Percentiles rank a stretch among this genome's conserved stretches.
phyloP scores from a whole-genome alignment of 129 eudicot genomes.

The Artemisia argyi region DNA sequence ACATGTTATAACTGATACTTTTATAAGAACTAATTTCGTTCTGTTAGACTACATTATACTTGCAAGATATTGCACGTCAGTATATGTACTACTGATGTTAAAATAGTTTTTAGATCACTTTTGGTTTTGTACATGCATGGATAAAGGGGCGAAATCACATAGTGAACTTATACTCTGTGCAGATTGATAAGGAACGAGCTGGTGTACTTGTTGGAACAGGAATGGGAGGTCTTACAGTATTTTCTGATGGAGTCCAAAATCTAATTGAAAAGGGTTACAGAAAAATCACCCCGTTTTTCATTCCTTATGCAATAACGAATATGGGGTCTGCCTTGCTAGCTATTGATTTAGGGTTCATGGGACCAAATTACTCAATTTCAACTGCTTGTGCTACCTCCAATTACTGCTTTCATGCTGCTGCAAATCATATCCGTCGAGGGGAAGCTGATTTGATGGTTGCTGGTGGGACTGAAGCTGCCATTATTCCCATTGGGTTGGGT shows the following conservation, averaged over 20 bases:
- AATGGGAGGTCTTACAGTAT: conserved; percentile 94
- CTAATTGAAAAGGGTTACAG: conserved; percentile 87
- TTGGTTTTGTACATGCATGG: too few relatives aligned
- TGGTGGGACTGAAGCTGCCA: conserved; percentile 98
- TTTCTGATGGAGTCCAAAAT: conserved; percentile 85
- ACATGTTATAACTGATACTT: not conserved
- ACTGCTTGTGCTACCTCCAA: conserved; percentile 99
- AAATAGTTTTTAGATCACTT: too few relatives aligned
- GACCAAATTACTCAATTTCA: conserved; percentile 96
- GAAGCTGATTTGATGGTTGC: conserved; percentile 99
- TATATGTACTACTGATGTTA: too few relatives aligned
- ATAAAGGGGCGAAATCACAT: not conserved
- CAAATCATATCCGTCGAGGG: conserved; percentile 95
- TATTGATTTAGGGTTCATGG: conserved; percentile 94
- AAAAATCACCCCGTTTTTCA: conserved; percentile 90
- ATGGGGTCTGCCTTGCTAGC: conserved; percentile 97
- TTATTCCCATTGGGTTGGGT: conserved; percentile 90
- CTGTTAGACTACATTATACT: too few relatives aligned
- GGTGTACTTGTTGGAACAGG: conserved; percentile 99
- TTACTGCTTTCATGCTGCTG: conserved; percentile 96
- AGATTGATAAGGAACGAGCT: conserved; percentile 91
- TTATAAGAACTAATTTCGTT: not conserved
- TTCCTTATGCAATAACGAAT: conserved; percentile 94
- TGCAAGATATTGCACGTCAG: too few relatives aligned
- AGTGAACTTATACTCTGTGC: conserved; percentile 5